phyloP scores from a whole-genome alignment of 441 rosid genomes.

The Populus tomentosa region DNA sequence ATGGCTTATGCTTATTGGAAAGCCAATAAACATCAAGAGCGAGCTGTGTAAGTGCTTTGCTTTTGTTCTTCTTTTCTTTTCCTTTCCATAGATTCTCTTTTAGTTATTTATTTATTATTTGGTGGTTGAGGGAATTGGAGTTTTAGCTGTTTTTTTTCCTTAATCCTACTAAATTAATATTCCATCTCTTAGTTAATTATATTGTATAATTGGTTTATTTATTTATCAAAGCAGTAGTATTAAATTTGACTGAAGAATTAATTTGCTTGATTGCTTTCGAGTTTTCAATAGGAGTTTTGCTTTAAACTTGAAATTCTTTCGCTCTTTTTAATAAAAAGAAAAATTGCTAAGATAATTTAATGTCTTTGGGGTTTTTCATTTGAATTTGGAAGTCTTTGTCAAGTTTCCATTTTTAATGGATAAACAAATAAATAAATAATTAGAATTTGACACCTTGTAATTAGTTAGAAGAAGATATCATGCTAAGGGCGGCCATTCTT shows the following conservation, averaged over 20 bases:
- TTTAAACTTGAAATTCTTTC: not conserved
- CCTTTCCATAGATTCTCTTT: not conserved
- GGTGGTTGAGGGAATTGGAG: not conserved
- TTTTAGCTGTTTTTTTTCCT: not conserved
- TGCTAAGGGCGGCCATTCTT: too few relatives aligned
- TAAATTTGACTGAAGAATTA: not conserved
- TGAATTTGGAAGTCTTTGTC: too few relatives aligned
- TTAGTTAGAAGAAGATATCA: too few relatives aligned
- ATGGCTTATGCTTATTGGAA: constrained; percentile 97
- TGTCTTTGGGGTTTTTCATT: too few relatives aligned
- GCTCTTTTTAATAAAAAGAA: not conserved
- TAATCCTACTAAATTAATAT: too few relatives aligned
- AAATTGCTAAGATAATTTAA: too few relatives aligned
- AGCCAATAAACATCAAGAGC: constrained; percentile 73
- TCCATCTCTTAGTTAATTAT: not conserved
- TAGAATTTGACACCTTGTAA: too few relatives aligned
- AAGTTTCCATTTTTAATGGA: too few relatives aligned
- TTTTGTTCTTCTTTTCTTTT: not conserved
- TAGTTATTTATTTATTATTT: not conserved
- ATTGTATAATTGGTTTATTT: too few relatives aligned
- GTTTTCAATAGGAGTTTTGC: not conserved
- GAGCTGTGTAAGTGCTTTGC: constrained; percentile 57
- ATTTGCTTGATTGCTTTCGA: too few relatives aligned
- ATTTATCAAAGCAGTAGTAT: not conserved
- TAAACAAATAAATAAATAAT: too few relatives aligned